These are phyloP conservation scores for Neocallimastix lanati DNA, from an alignment of 192 early-diverging fungal species.

Conservation along the genomic window DNA sequence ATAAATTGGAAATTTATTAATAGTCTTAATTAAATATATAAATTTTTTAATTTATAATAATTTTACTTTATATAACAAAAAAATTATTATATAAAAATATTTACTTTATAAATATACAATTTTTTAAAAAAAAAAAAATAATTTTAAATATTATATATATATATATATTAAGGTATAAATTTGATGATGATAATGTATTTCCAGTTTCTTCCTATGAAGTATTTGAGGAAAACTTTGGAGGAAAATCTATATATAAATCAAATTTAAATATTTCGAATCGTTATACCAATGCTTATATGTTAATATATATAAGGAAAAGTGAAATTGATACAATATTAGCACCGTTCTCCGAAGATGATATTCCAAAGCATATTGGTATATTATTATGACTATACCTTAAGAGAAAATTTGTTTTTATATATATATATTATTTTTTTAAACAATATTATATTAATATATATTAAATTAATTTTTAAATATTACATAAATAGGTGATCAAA, in stretches of 20 bases:
- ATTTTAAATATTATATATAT: not conserved
- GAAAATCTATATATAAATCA: slow-evolving; percentile 34
- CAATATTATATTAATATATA: no score
- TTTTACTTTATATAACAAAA: slow-evolving; percentile 1
- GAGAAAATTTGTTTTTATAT: no score
- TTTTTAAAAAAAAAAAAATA: not conserved
- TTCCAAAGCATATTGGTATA: slow-evolving; percentile 61
- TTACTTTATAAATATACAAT: no score
- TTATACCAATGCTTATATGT: slow-evolving; percentile 96
- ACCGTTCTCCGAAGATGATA: slow-evolving; percentile 44
- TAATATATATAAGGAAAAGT: slow-evolving; percentile 82
- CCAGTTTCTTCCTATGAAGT: slow-evolving; percentile 65
- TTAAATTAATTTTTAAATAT: slow-evolving; percentile 2
- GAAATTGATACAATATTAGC: slow-evolving; percentile 52
- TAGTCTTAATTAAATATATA: no score
- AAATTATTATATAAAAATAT: no score
- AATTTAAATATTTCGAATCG: slow-evolving; percentile 17
- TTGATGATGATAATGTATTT: slow-evolving; percentile 87
- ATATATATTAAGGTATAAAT: slow-evolving; percentile 37
- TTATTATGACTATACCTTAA: not conserved
- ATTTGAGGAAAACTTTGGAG: slow-evolving; percentile 88
- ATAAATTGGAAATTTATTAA: no score
- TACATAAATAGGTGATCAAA: slow-evolving; percentile 28
- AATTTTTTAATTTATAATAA: no score
- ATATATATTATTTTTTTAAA: no score